Base-by-base conservation (phyloP, 2,329 filamentous ascomycete species). In the Monosporascus sp. region DNA sequence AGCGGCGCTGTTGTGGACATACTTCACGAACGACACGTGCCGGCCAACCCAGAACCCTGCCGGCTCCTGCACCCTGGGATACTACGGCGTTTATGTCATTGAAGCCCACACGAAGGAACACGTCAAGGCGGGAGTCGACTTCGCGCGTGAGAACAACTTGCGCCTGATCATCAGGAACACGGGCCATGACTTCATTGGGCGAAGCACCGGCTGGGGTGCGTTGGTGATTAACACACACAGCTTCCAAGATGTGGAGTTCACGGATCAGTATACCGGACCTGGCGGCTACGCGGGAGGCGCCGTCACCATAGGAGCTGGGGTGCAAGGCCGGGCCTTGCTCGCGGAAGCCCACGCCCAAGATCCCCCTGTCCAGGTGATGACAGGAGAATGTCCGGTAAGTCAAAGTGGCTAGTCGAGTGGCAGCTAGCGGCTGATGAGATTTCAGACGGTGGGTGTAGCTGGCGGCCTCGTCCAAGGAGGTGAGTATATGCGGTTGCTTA, bases 401-500 rank as follows among this genome's bases (percentile, higher is more conserved):
- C 9, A 26, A 27, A 5, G 26, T 51, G 38, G 41, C 50, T 19
- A 64, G 3, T 48, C 52, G 27, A 19, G 5, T 27, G 17, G 24
- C 6, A 52, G 31, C 11, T 43, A 5, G 26, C 19, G 41, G 34
- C 51, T 60, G 45, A 62, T 7, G 24, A 44, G 20, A 11, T 24
- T n/a, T 26, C 52, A 69, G 76, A 76, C 79, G 1, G 82, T 86
- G 3, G 83, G 83, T 8, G 63, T 83, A 14, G 77, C 80, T 1
- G 84, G 84, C n/a, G 84, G 83, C 2, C 84, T 82, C 54, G 76
- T 75, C 1, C 80, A 83, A 64, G 83, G 82, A 5, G 83, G 81
- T 14, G 17, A 46, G 43, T 34, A 14, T 34, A 11, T 34, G 31
- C 9, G 31, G 5, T 34, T 34, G 31, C 31, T 34, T 34, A 34